A percentile compares a stretch with the other conserved stretches of the same genome.
Conservation (phyloP, 78 protist species). For the Polysphondylium violaceum region DNA sequence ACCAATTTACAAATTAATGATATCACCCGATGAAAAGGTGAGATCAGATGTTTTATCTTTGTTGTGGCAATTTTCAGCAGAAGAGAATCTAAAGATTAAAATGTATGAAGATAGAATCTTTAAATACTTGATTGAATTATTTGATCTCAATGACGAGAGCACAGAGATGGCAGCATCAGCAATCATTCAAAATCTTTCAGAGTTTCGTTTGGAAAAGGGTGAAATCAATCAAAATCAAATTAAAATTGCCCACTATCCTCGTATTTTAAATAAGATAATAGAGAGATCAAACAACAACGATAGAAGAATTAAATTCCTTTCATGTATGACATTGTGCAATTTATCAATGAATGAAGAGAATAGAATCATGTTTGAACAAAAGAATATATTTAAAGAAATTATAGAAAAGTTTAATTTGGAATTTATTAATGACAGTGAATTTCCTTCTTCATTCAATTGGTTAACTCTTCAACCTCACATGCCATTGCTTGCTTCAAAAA, state of each 20-base stretch:
- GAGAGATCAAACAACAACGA: constrained; percentile 32
- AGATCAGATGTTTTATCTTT: constrained; percentile 21
- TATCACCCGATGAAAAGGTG: constrained; percentile 46
- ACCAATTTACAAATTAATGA: constrained; percentile 30
- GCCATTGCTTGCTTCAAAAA: constrained; percentile 54
- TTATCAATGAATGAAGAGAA: constrained; percentile 70
- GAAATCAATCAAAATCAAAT: constrained; percentile 57
- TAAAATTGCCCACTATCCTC: constrained; percentile 3
- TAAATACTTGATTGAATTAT: neutral
- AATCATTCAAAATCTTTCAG: constrained; percentile 63
- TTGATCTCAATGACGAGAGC: constrained; percentile 2
- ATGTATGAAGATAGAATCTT: constrained; percentile 60
- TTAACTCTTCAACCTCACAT: constrained; percentile 77
- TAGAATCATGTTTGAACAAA: constrained; percentile 2
- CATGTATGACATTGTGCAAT: constrained; percentile 52
- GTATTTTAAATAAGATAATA: neutral
- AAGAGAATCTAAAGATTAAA: constrained; percentile 59
- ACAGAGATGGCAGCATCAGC: constrained; percentile 35
- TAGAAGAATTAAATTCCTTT: constrained; percentile 45
- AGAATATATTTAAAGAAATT: neutral
- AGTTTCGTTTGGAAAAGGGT: constrained; percentile 56
- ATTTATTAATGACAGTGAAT: neutral
- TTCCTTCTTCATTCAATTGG: constrained; percentile 64
- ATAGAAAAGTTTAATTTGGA: constrained; percentile 4
- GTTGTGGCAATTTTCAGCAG: constrained; percentile 77